Conservation (phyloP, 352 stramenopile genomes). For the Phytopythium cucurbitacearum region DNA sequence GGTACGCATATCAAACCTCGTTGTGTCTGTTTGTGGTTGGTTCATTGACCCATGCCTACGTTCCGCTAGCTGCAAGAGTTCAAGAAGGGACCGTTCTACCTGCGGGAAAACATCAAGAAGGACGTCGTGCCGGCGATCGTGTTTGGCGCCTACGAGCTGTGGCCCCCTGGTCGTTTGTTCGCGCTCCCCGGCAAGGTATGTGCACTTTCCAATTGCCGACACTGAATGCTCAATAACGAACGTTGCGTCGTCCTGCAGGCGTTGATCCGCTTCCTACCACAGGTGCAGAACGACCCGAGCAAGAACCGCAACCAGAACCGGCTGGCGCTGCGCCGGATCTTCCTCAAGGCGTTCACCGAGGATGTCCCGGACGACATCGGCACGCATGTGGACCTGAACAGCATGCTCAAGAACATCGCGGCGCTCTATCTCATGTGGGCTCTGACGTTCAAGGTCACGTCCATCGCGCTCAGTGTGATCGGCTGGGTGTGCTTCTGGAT, state of each 20-base stretch:
- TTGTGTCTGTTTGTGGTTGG: neutral
- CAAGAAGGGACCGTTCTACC: conserved; percentile 86
- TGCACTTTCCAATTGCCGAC: neutral
- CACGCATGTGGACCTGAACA: conserved; percentile 40
- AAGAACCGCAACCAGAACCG: conserved; percentile 82
- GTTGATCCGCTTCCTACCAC: conserved; percentile 67
- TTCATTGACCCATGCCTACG: neutral
- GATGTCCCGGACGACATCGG: conserved; percentile 69
- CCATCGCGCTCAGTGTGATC: conserved; percentile 36
- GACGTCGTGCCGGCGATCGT: conserved; percentile 73
- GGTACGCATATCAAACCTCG: conserved; percentile 15
- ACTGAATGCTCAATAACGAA: neutral
- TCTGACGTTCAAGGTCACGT: conserved; percentile 59
- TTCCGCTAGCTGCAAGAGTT: conserved; percentile 70
- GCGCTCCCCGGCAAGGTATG: conserved; percentile 63
- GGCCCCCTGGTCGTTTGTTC: conserved; percentile 70
- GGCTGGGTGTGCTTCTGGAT: conserved; percentile 33
- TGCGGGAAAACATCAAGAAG: conserved; percentile 81
- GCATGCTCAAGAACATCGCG: conserved; percentile 59
- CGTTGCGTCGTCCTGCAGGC: conserved; percentile 21
- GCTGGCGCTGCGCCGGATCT: conserved; percentile 73
- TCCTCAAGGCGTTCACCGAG: conserved; percentile 64
- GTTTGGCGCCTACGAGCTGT: conserved; percentile 80
- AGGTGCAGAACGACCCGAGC: conserved; percentile 58
- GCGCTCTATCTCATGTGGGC: conserved; percentile 67